Base-by-base conservation (phyloP, 1,139 yeast species). In the Taiozyma sp. region DNA sequence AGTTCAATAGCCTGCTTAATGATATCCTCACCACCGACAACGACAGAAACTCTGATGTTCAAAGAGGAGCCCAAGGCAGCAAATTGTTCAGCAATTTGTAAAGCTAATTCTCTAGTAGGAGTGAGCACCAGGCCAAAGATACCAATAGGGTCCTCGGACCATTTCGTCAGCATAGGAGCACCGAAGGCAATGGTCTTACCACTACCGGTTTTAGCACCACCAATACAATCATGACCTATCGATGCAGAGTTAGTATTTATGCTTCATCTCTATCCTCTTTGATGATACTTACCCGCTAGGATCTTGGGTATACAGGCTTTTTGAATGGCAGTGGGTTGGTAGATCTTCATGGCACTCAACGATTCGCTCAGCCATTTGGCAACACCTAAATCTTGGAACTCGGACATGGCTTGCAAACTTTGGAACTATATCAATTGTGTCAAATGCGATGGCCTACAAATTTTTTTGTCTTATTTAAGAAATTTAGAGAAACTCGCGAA, bases 151-250 rank as follows among this genome's bases (percentile, higher is more conserved):
- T 95, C 99, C 59, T 83, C 86, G 0, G 97, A 87, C 97, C 99
- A 93, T 62, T 84, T 78, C 1, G 95, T 83, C 50, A 93, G 73
- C 90, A 93, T 93, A 1, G 99, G 99, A 26, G 91, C 95, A 1
- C 95, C 98, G 76, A 93, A 93, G 0, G 99, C 97, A 35, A 95
- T 85, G 3, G 99, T 93, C 66, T 93, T 93, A 78, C 99, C 99
- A 34, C 95, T 85, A 70, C 99, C 99, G 0, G 99, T 93, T 68
- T 88, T 88, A 43, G 99, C 99, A 40, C 99, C 99, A 48, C 99
- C 99, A 47, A 93, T 93, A 67, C 97, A 91, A 67, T 91, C 97
- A 59, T 83, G 80, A 10, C 95, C 70, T 55, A 4, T 19, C 6
- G 8, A n/a, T n/a, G 6, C 6, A n/a, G 3, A 8, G 46, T 42